phyloP scores from a whole-genome alignment of 2,329 filamentous ascomycete species.

The Hirsutella rhossiliensis region DNA sequence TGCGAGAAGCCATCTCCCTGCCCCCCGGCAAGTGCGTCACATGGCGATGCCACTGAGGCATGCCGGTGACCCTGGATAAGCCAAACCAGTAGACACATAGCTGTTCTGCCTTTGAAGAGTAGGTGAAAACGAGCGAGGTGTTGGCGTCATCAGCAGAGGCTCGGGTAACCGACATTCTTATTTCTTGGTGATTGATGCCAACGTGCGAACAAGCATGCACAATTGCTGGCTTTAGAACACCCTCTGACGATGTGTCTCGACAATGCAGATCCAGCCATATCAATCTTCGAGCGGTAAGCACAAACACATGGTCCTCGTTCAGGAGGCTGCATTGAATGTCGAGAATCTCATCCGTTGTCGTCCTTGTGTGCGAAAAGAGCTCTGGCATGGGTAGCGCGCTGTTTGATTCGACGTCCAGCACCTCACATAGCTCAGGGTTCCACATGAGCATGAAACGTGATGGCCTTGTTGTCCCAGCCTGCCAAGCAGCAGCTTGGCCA shows the following conservation, averaged over 20 bases:
- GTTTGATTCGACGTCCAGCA: conserved; percentile 23
- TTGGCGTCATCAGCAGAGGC: conserved; percentile 10
- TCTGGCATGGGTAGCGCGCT: conserved; percentile 14
- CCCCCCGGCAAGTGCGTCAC: conserved; percentile 14
- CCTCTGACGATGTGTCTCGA: conserved; percentile 4
- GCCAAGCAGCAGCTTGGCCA: conserved; percentile 6
- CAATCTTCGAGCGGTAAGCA: conserved; percentile 44
- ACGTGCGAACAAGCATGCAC: conserved; percentile 17
- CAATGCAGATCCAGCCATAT: conserved; percentile 32
- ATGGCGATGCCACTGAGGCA: conserved; percentile 26
- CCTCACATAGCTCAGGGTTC: conserved; percentile 21
- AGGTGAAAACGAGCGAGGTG: conserved; percentile 19
- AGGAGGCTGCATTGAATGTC: conserved; percentile 38
- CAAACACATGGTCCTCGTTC: conserved; percentile 36
- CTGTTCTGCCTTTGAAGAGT: conserved; percentile 17
- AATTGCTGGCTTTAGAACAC: conserved; percentile 9
- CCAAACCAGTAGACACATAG: conserved; percentile 24
- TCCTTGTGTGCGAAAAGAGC: conserved; percentile 10
- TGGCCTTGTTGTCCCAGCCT: not conserved
- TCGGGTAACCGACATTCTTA: conserved; percentile 17
- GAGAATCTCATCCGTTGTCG: conserved; percentile 33
- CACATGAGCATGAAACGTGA: conserved; percentile 20
- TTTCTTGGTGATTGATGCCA: conserved; percentile 10
- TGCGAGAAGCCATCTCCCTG: conserved; percentile 1
- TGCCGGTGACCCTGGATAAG: conserved; percentile 7